Conservation (phyloP, 352 stramenopile genomes). For the Phytophthora ramorum region DNA sequence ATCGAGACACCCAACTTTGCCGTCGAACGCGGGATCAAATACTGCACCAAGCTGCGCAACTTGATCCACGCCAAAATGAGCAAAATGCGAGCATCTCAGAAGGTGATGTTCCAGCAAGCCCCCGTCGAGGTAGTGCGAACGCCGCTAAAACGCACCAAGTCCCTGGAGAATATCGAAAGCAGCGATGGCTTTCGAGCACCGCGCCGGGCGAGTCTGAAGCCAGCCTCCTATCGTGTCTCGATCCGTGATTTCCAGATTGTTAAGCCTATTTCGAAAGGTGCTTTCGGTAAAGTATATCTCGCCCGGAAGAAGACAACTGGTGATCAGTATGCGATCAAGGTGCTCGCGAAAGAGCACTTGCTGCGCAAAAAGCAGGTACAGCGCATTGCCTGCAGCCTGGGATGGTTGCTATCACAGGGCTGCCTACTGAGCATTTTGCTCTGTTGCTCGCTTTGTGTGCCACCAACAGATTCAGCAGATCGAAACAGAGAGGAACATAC, state of each 20-base stretch:
- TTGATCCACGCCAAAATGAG: conserved; percentile 90
- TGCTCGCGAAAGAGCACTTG: conserved; percentile 90
- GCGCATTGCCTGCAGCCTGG: background rate
- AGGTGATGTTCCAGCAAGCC: conserved; percentile 74
- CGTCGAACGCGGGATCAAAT: conserved; percentile 64
- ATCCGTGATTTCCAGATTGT: conserved; percentile 91
- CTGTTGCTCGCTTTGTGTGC: conserved; percentile 12
- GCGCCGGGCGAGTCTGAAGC: conserved; percentile 30
- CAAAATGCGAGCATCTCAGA: conserved; percentile 86
- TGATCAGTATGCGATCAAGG: conserved; percentile 92
- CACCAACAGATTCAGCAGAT: conserved; percentile 78
- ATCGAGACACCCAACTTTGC: conserved; percentile 50
- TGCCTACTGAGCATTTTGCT: conserved; percentile 23
- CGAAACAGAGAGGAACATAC: conserved; percentile 89
- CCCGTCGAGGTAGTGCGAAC: conserved; percentile 43
- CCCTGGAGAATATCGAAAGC: conserved; percentile 71
- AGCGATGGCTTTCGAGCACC: conserved; percentile 13
- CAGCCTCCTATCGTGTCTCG: conserved; percentile 63
- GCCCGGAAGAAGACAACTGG: conserved; percentile 88
- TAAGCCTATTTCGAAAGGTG: conserved; percentile 91
- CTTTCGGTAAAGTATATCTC: conserved; percentile 91
- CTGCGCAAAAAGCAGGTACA: conserved; percentile 89
- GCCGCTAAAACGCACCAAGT: conserved; percentile 82
- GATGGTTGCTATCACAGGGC: conserved; percentile 1
- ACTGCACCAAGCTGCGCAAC: conserved; percentile 61